A percentile compares a stretch with the other conserved stretches of the same genome.
Conservation (phyloP, 2,329 filamentous ascomycete genomes). For the Didymella sp. region DNA sequence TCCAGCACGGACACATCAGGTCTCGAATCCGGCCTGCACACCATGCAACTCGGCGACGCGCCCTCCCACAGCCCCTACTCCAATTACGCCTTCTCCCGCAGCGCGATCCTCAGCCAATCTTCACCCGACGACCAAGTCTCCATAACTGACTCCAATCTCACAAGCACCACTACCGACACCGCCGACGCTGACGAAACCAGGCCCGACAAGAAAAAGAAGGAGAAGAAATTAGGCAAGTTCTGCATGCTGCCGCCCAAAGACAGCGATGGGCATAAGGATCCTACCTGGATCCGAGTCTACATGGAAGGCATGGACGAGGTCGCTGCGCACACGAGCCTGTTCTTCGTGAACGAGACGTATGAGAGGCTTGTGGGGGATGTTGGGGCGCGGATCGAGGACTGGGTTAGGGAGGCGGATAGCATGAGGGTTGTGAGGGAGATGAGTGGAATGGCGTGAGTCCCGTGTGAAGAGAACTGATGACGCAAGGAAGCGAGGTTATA, state of each 20-base stretch:
- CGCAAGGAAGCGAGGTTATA: no score
- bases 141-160: conserved; percentile 30
- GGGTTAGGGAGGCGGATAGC: conserved; percentile 69
- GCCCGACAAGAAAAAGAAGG: conserved; percentile 19
- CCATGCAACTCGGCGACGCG: conserved; percentile 28
- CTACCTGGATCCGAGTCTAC: conserved; percentile 77
- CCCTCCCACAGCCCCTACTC: conserved; percentile 29
- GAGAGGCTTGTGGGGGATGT: conserved; percentile 79
- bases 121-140: conserved; percentile 35
- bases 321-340: conserved; percentile 82
- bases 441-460: conserved; percentile 22
- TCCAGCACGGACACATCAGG: conserved; percentile 19
- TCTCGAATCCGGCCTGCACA: conserved; percentile 33
- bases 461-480: no score
- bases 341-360: conserved; percentile 76
- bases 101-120: conserved; percentile 38
- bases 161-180: conserved; percentile 31
- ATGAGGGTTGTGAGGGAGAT: conserved; percentile 38
- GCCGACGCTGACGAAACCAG: conserved; percentile 6
- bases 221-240: conserved; percentile 73
- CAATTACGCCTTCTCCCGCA: conserved; percentile 43
- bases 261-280: conserved; percentile 65
- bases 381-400: conserved; percentile 68
- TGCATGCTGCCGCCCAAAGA: conserved; percentile 72
- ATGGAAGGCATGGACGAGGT: conserved; percentile 89